Base-by-base conservation (phyloP, 179 eudicot species). In the Beta corolliflora region DNA sequence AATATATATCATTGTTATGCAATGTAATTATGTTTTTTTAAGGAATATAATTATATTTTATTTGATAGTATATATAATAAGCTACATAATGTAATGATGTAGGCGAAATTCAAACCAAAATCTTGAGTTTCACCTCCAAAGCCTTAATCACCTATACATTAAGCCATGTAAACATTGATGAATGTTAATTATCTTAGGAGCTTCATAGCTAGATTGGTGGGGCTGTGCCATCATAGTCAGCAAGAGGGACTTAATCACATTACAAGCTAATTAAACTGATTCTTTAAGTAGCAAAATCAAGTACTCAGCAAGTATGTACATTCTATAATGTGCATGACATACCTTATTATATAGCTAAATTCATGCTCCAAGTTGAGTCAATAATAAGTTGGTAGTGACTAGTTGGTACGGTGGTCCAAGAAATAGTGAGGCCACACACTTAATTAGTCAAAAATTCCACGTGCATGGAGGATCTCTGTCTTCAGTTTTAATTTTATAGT, bases 331-430 rank as follows among this genome's bases (percentile, higher is more conserved):
- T 48, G 77, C 71, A 54, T 25, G 68, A 68, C 41, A 55, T 36
- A 73, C 76, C 61, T 71, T 73, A 80, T 72, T 61, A 52, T 50
- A 78, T 78, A 53, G n/a, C 53, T 46, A 73, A 55, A 53, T 80
- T 50, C 50, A 71, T 67, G 63, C 66, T 73, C 25, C 82, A 79
- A 83, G 55, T 78, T 83, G 85, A 78, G 23, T 74, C 48, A 74
- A 83, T 83, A 25, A 83, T 83, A 79, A 68, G 66, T 69, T 5
- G 71, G 63, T 69, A 36, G 25, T 25, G 25, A 25, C 25, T 25
- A 25, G 31, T 29, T 29, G 71, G 63, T 69, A 36, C 75, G 80
- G 77, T 75, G 85, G 75, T 56, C 85, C 85, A 46, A 48, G 4
- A 29, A 46, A 10, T 69, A 4, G 18, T 75, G 77, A 44, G 53